Conservation (phyloP, 1,139 yeast species). For the Pichia cactophila region DNA sequence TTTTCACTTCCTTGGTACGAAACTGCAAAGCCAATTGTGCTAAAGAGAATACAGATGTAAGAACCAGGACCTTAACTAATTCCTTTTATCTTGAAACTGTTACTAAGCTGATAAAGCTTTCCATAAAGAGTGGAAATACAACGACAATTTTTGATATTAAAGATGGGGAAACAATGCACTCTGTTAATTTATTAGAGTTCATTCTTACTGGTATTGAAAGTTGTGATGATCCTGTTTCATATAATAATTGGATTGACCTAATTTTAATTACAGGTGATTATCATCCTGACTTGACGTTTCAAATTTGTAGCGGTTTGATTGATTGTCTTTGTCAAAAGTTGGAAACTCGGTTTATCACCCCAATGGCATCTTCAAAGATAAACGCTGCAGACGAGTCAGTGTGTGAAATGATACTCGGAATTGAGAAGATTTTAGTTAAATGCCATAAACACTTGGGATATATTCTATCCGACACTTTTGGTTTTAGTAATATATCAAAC, state of each 20-base stretch:
- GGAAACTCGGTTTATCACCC: conserved; percentile 16
- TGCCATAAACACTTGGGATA: conserved; percentile 49
- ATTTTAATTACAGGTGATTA: conserved; percentile 18
- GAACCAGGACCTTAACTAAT: conserved; percentile 1
- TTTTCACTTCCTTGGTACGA: conserved; percentile 28
- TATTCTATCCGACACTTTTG: conserved; percentile 17
- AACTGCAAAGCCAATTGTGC: conserved; percentile 13
- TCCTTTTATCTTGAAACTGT: conserved; percentile 20
- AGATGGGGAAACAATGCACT: conserved; percentile 3
- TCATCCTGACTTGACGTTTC: conserved; percentile 34
- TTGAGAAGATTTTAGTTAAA: conserved; percentile 53
- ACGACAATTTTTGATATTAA: conserved; percentile 18
- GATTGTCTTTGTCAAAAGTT: conserved; percentile 45
- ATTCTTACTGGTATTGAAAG: conserved; percentile 20
- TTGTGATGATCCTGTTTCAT: conserved; percentile 17
- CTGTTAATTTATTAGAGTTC: conserved; percentile 21
- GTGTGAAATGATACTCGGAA: conserved; percentile 50
- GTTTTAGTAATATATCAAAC: conserved; percentile 22
- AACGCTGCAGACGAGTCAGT: conserved; percentile 39
- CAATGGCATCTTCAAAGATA: conserved; percentile 4
- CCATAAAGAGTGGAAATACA: conserved; percentile 16
- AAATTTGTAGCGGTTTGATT: conserved; percentile 42
- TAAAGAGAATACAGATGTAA: not conserved
- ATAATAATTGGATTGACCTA: conserved; percentile 23
- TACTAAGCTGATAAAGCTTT: conserved; percentile 19